These are phyloP conservation scores for Flaveria trinervia DNA, from an alignment of 129 eudicot species.

Conservation along the genomic window DNA sequence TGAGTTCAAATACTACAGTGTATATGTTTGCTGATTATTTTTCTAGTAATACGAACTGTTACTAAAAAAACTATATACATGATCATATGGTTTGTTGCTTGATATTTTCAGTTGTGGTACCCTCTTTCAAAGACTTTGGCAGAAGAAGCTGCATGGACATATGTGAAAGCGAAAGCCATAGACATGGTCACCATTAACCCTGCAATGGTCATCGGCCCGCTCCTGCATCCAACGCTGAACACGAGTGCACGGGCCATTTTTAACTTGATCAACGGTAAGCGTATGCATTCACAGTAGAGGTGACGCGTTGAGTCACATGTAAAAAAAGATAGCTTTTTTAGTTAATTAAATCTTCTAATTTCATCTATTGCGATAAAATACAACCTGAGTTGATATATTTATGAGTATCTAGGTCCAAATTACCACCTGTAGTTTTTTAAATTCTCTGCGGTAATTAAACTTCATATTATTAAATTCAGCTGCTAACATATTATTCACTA, in stretches of 20 bases:
- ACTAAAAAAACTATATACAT: neutral
- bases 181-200: constrained; percentile 74
- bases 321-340: neutral
- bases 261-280: constrained; percentile 52
- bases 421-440: neutral
- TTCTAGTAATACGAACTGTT: no score
- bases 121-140: constrained; percentile 71
- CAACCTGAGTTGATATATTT: neutral
- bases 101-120: constrained; percentile 61
- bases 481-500: constrained; percentile 15
- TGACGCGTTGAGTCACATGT: neutral
- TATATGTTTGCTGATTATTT: no score
- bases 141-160: constrained; percentile 87
- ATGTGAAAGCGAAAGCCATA: constrained; percentile 56
- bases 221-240: constrained; percentile 70
- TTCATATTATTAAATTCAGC: neutral
- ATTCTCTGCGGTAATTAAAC: neutral
- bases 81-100: neutral
- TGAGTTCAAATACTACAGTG: no score
- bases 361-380: neutral
- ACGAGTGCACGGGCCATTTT: constrained; percentile 51
- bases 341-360: no score
- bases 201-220: constrained; percentile 65
- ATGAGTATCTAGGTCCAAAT: neutral
- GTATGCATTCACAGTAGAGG: neutral